Percentiles rank a stretch among this genome's conserved stretches.
phyloP scores from a whole-genome alignment of 2,329 filamentous ascomycete genomes.

The Cercospora sojina region DNA sequence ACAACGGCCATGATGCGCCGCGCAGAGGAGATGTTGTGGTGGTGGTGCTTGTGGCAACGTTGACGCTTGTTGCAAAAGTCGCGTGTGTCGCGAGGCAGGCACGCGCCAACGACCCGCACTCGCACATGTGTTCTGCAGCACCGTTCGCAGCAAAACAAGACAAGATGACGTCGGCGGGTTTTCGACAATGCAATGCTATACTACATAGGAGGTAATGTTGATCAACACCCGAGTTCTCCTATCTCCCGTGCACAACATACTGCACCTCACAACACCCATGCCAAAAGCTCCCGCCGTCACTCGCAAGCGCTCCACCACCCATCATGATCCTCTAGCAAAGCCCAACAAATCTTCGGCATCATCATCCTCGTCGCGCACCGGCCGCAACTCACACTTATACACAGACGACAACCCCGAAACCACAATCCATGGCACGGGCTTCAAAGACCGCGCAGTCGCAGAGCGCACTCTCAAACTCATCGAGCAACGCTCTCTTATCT shows the following conservation, averaged over 20 bases:
- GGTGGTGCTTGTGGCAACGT: not conserved
- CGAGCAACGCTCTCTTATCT: conserved; percentile 33
- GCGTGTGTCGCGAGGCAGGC: not conserved
- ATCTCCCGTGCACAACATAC: not conserved
- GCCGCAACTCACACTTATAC: conserved; percentile 37
- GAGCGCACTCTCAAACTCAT: conserved; percentile 34
- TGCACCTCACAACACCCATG: conserved; percentile 12
- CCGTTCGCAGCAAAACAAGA: not conserved
- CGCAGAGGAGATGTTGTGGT: not conserved
- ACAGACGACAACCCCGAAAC: conserved; percentile 38
- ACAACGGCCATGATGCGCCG: not conserved
- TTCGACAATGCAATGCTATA: not conserved
- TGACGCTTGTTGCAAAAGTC: not conserved
- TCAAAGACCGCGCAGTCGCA: conserved; percentile 34
- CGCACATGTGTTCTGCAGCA: not conserved
- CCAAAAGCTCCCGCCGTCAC: conserved; percentile 18
- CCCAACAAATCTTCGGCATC: conserved; percentile 9
- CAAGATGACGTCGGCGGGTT: not conserved
- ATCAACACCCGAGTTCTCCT: not conserved
- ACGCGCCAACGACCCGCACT: not conserved
- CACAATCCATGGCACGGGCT: conserved; percentile 38
- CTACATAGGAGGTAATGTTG: not conserved
- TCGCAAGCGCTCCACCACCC: conserved; percentile 13
- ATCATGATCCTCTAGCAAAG: conserved; percentile 12
- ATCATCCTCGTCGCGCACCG: conserved; percentile 15